A percentile compares a stretch with the other conserved stretches of the same genome.
Evolutionary conservation across 257 asterid genomes (phyloP).

Genomic region (Plantago major): DNA sequence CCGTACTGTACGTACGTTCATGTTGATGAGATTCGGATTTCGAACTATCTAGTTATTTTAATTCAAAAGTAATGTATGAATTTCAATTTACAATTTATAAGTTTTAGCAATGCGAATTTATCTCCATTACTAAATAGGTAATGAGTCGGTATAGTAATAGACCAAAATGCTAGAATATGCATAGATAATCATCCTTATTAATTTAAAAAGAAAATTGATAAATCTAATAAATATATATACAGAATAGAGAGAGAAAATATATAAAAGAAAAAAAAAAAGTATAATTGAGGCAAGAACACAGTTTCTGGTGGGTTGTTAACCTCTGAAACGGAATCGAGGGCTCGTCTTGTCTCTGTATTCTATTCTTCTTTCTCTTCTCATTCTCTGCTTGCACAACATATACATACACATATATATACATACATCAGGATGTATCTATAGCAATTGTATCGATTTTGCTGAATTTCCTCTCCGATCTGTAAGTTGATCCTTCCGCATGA

Average conservation of each 20-base stretch:
- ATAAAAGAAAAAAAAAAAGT: background rate
- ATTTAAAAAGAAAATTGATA: no score
- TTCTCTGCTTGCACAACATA: conserved; percentile 6
- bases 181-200: no score
- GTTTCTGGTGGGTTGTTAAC: conserved; percentile 9
- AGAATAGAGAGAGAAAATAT: background rate
- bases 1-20: no score
- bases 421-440: conserved; percentile 9
- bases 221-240: no score
- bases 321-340: conserved; percentile 46
- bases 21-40: no score
- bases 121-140: no score
- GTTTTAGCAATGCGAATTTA: no score
- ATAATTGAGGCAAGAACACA: background rate
- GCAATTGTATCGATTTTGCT: conserved; percentile 21
- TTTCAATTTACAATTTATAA: no score
- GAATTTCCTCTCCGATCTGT: conserved; percentile 47
- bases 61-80: no score
- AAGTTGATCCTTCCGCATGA: conserved; percentile 27
- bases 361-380: conserved; percentile 10
- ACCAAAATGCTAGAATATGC: no score
- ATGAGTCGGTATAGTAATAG: no score
- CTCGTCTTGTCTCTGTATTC: conserved; percentile 35
- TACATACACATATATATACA: conserved; percentile 9
- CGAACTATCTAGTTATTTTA: no score